phyloP scores from a whole-genome alignment of 176 grass and related monocot species.

The Aegilops umbellulata region DNA sequence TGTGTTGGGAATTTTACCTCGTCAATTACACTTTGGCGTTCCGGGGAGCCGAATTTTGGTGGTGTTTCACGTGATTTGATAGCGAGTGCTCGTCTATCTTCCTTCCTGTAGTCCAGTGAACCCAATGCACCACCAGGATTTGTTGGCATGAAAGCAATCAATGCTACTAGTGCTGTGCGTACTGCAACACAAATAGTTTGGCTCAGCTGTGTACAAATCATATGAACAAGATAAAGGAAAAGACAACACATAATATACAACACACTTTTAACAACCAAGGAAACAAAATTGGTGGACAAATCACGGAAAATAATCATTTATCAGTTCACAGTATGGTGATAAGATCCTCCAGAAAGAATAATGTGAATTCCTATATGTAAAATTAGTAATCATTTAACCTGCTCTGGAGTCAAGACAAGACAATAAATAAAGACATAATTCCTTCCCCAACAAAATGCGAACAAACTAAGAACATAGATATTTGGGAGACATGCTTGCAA shows the following conservation, averaged over 20 bases:
- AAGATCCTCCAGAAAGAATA: background rate
- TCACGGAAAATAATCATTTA: background rate
- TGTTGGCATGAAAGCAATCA: constrained; percentile 98
- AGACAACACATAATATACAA: background rate
- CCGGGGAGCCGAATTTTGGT: constrained; percentile 75
- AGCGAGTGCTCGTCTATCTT: constrained; percentile 68
- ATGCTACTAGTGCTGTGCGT: constrained; percentile 86
- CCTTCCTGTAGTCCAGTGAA: constrained; percentile 91
- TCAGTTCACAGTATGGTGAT: background rate
- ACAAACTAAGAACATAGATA: background rate
- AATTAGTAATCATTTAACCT: background rate
- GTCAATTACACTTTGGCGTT: constrained; percentile 91
- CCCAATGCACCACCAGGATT: constrained; percentile 92
- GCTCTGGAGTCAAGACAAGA: background rate
- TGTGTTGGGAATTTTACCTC: constrained; percentile 49
- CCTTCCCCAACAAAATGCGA: background rate
- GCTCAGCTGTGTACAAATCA: background rate
- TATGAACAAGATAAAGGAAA: background rate
- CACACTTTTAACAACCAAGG: background rate
- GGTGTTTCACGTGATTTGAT: constrained; percentile 77
- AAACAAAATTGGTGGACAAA: background rate
- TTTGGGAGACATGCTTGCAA: background rate
- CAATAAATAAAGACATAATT: background rate
- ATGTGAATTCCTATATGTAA: background rate
- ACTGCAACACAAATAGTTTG: constrained; percentile 48